Conservation (phyloP, 371 early-diverging fungal species). For the Apophysomyces variabilis region DNA sequence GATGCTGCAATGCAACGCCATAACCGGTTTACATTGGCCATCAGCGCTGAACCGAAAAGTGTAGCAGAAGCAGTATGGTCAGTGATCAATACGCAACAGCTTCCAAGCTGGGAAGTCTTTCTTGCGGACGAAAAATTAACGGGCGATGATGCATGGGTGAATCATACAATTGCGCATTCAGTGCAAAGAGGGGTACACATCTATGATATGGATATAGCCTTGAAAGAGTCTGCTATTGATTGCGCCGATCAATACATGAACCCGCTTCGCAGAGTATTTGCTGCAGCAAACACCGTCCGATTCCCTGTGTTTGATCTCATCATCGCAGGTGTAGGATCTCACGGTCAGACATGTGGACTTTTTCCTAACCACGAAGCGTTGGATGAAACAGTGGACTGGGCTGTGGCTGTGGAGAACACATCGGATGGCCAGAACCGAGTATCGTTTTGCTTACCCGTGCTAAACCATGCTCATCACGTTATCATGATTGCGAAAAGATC, state of each 20-base stretch:
- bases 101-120: background rate
- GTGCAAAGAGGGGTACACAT: background rate
- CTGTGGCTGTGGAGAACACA: slow-evolving; percentile 6
- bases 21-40: background rate
- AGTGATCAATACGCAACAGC: background rate
- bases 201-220: background rate
- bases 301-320: slow-evolving; percentile 84
- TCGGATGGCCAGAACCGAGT: slow-evolving; percentile 10
- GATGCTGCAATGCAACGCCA: background rate
- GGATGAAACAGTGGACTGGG: slow-evolving; percentile 14
- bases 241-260: slow-evolving; percentile 26
- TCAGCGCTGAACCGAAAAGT: background rate
- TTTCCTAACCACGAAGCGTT: slow-evolving; percentile 15
- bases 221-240: slow-evolving; percentile 1
- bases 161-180: background rate
- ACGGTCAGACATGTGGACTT: slow-evolving; percentile 16
- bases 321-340: slow-evolving; percentile 77
- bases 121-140: background rate
- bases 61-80: background rate
- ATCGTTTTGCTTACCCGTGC: slow-evolving; percentile 15
- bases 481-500: background rate
- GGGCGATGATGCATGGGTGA: background rate
- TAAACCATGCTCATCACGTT: slow-evolving; percentile 18
- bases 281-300: slow-evolving; percentile 34
- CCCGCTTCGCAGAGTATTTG: slow-evolving; percentile 61